A percentile compares a stretch with the other conserved stretches of the same genome.
phyloP scores from a whole-genome alignment of 345 rosid species.

The Aurinia saxatilis region DNA sequence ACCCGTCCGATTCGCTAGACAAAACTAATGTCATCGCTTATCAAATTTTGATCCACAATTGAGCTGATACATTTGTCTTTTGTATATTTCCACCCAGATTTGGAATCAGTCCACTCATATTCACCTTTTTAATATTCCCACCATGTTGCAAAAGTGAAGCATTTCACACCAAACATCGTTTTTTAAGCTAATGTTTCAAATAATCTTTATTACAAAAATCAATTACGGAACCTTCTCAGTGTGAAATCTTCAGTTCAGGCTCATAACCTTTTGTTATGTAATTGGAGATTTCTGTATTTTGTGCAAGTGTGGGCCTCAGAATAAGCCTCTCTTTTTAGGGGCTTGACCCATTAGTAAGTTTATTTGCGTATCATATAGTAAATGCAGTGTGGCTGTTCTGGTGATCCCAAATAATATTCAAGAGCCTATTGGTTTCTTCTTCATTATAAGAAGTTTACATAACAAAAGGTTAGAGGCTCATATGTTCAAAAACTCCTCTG shows the following conservation, averaged over 20 bases:
- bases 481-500: slow-evolving; percentile 9
- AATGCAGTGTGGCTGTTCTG: too few species aligned
- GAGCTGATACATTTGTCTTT: background rate
- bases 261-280: slow-evolving; percentile 25
- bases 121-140: too few species aligned
- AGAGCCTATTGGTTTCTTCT: background rate
- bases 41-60: background rate
- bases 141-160: too few species aligned
- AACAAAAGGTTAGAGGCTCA: slow-evolving; percentile 2
- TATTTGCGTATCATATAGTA: too few species aligned
- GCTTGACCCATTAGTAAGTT: too few species aligned
- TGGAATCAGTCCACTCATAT: background rate
- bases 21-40: slow-evolving; percentile 5
- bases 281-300: too few species aligned
- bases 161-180: too few species aligned
- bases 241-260: slow-evolving; percentile 43
- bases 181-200: too few species aligned
- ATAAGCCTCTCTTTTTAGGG: too few species aligned
- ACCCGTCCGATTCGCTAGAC: slow-evolving; percentile 19
- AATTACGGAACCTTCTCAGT: background rate
- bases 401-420: background rate
- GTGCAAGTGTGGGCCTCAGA: too few species aligned
- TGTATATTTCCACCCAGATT: background rate
- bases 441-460: background rate
- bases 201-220: too few species aligned